Percentiles rank a stretch among this genome's conserved stretches.
These are phyloP conservation scores for Achlya hypogyna DNA, from an alignment of 352 stramenopile species.

Conservation along the genomic window DNA sequence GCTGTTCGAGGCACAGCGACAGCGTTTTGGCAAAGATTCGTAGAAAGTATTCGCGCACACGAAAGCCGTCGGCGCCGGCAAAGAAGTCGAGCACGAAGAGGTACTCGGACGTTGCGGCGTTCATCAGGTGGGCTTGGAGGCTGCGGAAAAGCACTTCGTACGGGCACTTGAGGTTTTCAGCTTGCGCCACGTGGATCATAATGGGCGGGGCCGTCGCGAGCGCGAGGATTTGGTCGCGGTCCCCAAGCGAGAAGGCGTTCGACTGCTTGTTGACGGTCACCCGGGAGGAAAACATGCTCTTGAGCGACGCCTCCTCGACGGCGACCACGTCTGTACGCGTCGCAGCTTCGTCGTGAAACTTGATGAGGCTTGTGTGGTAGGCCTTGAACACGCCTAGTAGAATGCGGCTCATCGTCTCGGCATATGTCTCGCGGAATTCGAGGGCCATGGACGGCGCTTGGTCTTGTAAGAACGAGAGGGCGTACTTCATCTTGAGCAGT, in stretches of 20 bases:
- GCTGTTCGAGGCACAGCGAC: constrained; percentile 92
- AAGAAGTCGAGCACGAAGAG: constrained; percentile 95
- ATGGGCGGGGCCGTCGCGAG: constrained; percentile 77
- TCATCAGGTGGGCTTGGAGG: constrained; percentile 95
- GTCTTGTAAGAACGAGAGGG: constrained; percentile 92
- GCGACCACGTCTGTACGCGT: constrained; percentile 90
- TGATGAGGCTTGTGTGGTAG: constrained; percentile 93
- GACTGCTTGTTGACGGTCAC: constrained; percentile 94
- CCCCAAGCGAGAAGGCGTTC: constrained; percentile 90
- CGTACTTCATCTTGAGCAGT: constrained; percentile 93
- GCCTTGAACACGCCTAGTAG: constrained; percentile 93
- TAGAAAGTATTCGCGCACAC: constrained; percentile 88
- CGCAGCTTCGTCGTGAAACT: constrained; percentile 91
- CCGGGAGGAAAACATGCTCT: constrained; percentile 69
- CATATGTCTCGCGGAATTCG: constrained; percentile 95
- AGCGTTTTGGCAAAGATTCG: constrained; percentile 94
- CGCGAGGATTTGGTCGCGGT: constrained; percentile 86
- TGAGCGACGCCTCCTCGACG: constrained; percentile 91
- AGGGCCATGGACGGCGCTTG: constrained; percentile 88
- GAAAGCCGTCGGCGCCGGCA: constrained; percentile 60
- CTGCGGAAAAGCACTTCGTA: constrained; percentile 97
- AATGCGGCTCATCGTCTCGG: constrained; percentile 95
- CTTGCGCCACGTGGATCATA: constrained; percentile 91
- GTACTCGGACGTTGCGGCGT: constrained; percentile 96
- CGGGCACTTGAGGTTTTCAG: constrained; percentile 86